A percentile compares a stretch with the other conserved stretches of the same genome.
Evolutionary conservation across 805 yeast species (phyloP).

Genomic region (Myxozyma mucilagina): DNA sequence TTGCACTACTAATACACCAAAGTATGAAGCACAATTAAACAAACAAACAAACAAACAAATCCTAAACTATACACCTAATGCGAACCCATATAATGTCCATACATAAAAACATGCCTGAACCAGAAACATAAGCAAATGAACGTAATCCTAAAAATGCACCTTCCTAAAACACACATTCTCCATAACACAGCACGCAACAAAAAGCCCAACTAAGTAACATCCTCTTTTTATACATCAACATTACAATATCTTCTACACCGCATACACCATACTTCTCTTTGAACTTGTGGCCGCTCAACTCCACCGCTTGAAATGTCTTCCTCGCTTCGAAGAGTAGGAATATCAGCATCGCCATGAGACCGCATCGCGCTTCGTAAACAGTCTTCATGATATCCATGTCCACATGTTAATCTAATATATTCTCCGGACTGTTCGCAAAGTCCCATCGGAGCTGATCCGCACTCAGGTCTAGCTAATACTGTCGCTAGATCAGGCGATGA

Average conservation of each 20-base stretch:
- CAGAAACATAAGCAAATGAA: neutral
- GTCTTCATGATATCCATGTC: slow-evolving; percentile 38
- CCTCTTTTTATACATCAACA: slow-evolving; percentile 17
- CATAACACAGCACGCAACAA: neutral
- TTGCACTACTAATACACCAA: neutral
- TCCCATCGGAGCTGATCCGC: slow-evolving; percentile 35
- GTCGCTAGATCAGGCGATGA: neutral
- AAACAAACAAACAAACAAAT: no score
- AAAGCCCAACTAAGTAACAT: neutral
- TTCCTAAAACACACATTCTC: neutral
- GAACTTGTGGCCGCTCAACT: slow-evolving; percentile 11
- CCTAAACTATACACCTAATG: neutral
- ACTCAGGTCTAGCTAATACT: slow-evolving; percentile 32
- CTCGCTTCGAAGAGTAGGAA: slow-evolving; percentile 32
- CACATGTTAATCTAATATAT: slow-evolving; percentile 36
- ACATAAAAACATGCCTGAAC: neutral
- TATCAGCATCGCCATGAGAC: slow-evolving; percentile 38
- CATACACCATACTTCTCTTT: slow-evolving; percentile 39
- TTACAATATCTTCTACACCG: slow-evolving; percentile 37
- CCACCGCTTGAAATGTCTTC: slow-evolving; percentile 18
- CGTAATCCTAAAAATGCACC: neutral
- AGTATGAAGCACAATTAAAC: neutral
- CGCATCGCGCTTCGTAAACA: slow-evolving; percentile 37
- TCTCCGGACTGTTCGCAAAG: slow-evolving; percentile 31
- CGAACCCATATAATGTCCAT: neutral